Evolutionary conservation across 345 rosid species (phyloP), one percentile per base, ranked within the genome.

Genomic region (Limnanthes douglasii): DNA sequence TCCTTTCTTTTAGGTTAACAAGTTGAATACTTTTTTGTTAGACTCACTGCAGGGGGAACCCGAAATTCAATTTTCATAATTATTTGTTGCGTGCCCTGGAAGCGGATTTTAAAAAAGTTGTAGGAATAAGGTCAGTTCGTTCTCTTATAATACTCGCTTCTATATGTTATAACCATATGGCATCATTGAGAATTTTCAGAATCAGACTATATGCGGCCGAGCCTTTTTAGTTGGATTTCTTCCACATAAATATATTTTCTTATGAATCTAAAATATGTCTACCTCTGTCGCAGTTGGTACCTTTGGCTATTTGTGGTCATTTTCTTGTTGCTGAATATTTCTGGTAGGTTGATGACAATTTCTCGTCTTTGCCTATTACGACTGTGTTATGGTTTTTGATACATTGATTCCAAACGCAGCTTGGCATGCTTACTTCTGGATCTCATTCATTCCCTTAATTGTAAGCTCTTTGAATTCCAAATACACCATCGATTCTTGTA

Each of bases 51-150:
- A 63, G 54, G 50, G 57, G 60, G 15, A 85, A 71, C 57, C 80
- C 64, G 3, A 78, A 67, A 39, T 92, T 92, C 46, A 62, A 92
- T 46, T 92, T 92, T 48, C 83, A 92, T 48, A 60, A 56, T 47
- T 92, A 85, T 59, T 56, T 92, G 75, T 56, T 71, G 38, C 94
- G 96, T 21, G 83, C 85, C 14, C 75, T 92, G 5, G 95, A 92
- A 55, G 93, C 78, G 0, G 99, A 92, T 73, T 92, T 92, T 39
- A 85, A 78, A 66, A 71, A 54, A 69, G 96, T 92, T 18, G 86
- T 92, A 3, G 99, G 99, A 31, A 78, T 85, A 54, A 81, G 96
- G 99, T 72, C 26, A 39, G 21, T 24, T 12, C 20, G n/a, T n/a
- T n/a, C n/a, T n/a, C n/a, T n/a, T n/a, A n/a, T n/a, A n/a, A n/a